Evolutionary conservation across 345 rosid genomes (phyloP), one percentile per base, ranked within the genome.

Genomic region (Salix koriyanagi): DNA sequence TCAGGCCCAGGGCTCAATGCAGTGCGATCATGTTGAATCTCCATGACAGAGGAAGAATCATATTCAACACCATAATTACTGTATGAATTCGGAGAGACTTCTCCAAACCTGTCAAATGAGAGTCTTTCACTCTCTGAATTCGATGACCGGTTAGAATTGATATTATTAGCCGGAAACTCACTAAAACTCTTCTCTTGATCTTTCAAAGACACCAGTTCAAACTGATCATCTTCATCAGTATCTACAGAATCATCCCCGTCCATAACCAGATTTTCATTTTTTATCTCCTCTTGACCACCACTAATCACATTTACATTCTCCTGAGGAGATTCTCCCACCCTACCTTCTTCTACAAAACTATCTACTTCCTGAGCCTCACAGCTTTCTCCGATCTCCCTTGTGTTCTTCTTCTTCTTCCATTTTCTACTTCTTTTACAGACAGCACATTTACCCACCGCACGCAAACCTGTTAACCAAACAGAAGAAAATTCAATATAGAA

Each of bases 401-500:
- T 84, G 86, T 76, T 89, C 91, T 70, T 88, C 93, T 77, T 90
- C 97, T 79, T 91, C 96, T 77, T 89, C 95, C 97, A 92, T 91
- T 50, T 28, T 75, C 69, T 74, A 79, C 74, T 75, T 54, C 67
- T 71, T 65, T 18, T 34, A 70, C 77, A 67, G 71, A 78, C 48
- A 80, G 42, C 25, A 77, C 21, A 69, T 67, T 76, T 83, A 81
- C 81, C 81, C 88, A 83, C 80, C 75, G 41, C 60, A 76, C 71
- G 18, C 58, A 48, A 30, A 83, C 88, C 90, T 84, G 79, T 23
- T 52, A 52, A 65, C 79, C 44, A 66, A 54, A 23, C 26, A 67
- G 73, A 68, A 34, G 36, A 39, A 67, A 67, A 69, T 65, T 60
- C 16, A 66, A 67, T 41, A 60, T 25, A 21, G 64, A 58, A 64